These are phyloP conservation scores for Dorcoceras hygrometricum DNA, from an alignment of 257 asterid species.

Conservation along the genomic window DNA sequence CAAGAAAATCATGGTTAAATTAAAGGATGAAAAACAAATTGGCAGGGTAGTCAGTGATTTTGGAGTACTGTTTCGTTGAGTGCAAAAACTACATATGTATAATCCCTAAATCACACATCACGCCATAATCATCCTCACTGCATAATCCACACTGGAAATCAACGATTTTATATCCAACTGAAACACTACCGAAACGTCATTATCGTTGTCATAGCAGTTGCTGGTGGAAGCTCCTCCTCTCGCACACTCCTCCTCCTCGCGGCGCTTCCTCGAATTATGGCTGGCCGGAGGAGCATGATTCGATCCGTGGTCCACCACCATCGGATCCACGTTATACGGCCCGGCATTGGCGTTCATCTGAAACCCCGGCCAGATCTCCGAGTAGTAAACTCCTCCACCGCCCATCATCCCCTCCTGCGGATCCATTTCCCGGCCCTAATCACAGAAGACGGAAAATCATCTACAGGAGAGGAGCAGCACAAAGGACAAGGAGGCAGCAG, in stretches of 20 bases:
- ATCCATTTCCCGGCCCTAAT: conserved; percentile 39
- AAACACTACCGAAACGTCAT: conserved; percentile 30
- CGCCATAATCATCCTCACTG: background rate
- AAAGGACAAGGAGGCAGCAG: conserved; percentile 26
- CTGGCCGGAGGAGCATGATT: conserved; percentile 32
- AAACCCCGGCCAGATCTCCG: conserved; percentile 67
- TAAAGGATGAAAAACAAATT: background rate
- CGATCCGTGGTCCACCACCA: conserved; percentile 46
- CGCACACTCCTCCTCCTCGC: conserved; percentile 37
- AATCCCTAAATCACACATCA: background rate
- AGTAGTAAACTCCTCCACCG: conserved; percentile 39
- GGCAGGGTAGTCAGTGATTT: background rate
- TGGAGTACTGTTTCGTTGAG: background rate
- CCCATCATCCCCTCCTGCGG: conserved; percentile 46
- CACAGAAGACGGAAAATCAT: conserved; percentile 26
- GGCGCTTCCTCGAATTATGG: conserved; percentile 49
- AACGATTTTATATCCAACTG: background rate
- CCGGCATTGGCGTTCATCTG: conserved; percentile 37
- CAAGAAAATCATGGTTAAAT: background rate
- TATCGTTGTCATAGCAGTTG: conserved; percentile 32
- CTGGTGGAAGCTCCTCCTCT: conserved; percentile 48
- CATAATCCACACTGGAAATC: background rate
- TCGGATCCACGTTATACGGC: conserved; percentile 47
- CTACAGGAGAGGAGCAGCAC: conserved; percentile 25
- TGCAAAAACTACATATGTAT: background rate